Evolutionary conservation across 1,139 yeast genomes (phyloP).

Genomic region (Casaregolazyma lundiana): DNA sequence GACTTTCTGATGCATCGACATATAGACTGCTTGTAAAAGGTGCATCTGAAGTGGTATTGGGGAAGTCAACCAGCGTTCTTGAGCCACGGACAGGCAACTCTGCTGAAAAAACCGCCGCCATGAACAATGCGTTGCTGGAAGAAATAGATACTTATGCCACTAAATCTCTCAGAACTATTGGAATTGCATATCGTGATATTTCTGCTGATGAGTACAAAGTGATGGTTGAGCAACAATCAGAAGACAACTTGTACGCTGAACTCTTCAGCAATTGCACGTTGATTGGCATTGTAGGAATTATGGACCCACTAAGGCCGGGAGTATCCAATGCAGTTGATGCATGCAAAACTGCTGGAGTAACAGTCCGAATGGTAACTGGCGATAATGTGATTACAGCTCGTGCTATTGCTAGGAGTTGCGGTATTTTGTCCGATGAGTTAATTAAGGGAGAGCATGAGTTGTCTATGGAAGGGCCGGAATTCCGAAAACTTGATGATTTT

Average conservation of each 20-base stretch:
- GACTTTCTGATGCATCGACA: conserved; percentile 30
- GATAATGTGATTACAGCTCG: conserved; percentile 86
- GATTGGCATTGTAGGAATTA: conserved; percentile 78
- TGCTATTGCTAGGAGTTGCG: conserved; percentile 84
- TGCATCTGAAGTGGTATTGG: conserved; percentile 84
- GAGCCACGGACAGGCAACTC: conserved; percentile 33
- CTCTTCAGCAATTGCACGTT: conserved; percentile 29
- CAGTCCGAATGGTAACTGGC: conserved; percentile 97
- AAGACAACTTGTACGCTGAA: conserved; percentile 21
- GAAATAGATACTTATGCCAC: conserved; percentile 53
- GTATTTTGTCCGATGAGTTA: conserved; percentile 54
- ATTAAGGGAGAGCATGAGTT: conserved; percentile 43
- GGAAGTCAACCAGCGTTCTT: conserved; percentile 42
- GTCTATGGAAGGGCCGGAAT: conserved; percentile 90
- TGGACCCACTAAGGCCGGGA: conserved; percentile 89
- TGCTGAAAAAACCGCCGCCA: conserved; percentile 18
- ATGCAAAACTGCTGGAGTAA: conserved; percentile 87
- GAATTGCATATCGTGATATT: conserved; percentile 74
- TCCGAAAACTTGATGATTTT: conserved; percentile 59
- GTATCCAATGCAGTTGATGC: conserved; percentile 83
- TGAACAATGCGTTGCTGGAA: conserved; percentile 34
- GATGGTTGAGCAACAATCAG: conserved; percentile 56
- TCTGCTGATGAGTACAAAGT: conserved; percentile 30
- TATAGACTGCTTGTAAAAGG: conserved; percentile 78
- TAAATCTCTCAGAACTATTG: conserved; percentile 79